phyloP scores from a whole-genome alignment of 2,329 filamentous ascomycete species.

The Ciborinia camelliae region DNA sequence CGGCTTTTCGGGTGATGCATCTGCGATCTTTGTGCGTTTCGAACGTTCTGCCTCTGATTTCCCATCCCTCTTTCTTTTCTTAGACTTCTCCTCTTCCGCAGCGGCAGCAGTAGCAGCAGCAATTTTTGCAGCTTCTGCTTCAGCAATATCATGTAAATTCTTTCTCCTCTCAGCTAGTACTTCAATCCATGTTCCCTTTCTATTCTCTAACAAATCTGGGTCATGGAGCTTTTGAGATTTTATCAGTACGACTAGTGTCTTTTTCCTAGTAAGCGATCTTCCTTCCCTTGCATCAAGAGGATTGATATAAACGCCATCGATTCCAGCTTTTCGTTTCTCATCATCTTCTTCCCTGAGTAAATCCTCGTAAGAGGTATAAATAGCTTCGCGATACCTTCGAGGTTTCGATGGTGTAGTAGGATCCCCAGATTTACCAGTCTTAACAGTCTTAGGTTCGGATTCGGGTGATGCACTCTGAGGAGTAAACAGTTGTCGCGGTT shows the following conservation, averaged over 20 bases:
- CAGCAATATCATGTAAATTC: background rate
- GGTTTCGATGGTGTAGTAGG: background rate
- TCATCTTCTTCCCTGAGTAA: conserved; percentile 18
- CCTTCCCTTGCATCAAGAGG: conserved; percentile 25
- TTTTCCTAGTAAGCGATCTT: conserved; percentile 33
- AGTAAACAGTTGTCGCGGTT: conserved; percentile 9
- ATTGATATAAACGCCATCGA: conserved; percentile 24
- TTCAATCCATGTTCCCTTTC: conserved; percentile 25
- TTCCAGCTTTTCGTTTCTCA: conserved; percentile 21
- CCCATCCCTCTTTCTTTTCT: conserved; percentile 14
- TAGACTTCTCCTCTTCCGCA: conserved; percentile 2
- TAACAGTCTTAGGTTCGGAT: background rate
- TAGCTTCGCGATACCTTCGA: conserved; percentile 1
- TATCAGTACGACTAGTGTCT: conserved; percentile 37
- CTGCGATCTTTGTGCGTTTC: background rate
- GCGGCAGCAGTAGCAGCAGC: background rate
- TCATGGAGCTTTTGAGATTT: conserved; percentile 34
- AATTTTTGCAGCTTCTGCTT: conserved; percentile 11
- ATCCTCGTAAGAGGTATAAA: conserved; percentile 20
- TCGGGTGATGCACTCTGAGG: background rate
- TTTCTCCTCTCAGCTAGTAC: conserved; percentile 19
- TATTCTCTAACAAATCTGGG: conserved; percentile 21
- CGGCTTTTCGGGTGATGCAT: background rate
- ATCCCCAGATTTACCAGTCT: background rate
- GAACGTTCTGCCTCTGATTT: background rate